phyloP scores from a whole-genome alignment of 2,329 filamentous ascomycete species.

The Monilinia aucupariae region DNA sequence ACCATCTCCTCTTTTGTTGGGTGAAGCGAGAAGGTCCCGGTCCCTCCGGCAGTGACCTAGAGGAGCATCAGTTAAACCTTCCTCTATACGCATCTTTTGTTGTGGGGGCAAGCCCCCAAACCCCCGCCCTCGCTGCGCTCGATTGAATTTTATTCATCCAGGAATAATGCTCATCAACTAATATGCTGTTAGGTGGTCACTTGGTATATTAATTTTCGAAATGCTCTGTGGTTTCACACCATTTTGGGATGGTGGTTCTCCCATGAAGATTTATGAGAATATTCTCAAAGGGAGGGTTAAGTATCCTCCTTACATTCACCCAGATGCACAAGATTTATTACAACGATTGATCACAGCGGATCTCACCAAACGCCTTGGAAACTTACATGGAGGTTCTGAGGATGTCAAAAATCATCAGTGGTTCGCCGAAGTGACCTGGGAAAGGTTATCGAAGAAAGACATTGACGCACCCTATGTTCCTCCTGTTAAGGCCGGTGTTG shows the following conservation, averaged over 20 bases:
- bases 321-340: conserved; percentile 87
- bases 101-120: conserved; percentile 6
- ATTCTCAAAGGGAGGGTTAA: conserved; percentile 94
- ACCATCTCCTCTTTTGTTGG: neutral
- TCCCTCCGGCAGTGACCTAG: neutral
- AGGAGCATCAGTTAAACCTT: conserved; percentile 12
- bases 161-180: conserved; percentile 14
- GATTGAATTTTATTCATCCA: neutral
- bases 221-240: conserved; percentile 99
- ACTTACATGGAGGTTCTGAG: conserved; percentile 81
- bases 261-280: conserved; percentile 99
- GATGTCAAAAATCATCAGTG: conserved; percentile 95
- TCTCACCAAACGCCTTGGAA: conserved; percentile 89
- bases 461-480: conserved; percentile 98
- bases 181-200: conserved; percentile 71
- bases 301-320: conserved; percentile 92
- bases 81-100: neutral
- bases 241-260: conserved; percentile 96
- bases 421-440: conserved; percentile 98
- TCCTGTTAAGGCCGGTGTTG: conserved; percentile 86
- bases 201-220: conserved; percentile 97
- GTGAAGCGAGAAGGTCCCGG: neutral
- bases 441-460: conserved; percentile 86
- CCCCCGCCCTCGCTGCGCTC: conserved; percentile 9
- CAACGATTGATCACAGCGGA: conserved; percentile 91